phyloP scores from a whole-genome alignment of 208 protist genomes.

The Ichthyophonus hoferi region DNA sequence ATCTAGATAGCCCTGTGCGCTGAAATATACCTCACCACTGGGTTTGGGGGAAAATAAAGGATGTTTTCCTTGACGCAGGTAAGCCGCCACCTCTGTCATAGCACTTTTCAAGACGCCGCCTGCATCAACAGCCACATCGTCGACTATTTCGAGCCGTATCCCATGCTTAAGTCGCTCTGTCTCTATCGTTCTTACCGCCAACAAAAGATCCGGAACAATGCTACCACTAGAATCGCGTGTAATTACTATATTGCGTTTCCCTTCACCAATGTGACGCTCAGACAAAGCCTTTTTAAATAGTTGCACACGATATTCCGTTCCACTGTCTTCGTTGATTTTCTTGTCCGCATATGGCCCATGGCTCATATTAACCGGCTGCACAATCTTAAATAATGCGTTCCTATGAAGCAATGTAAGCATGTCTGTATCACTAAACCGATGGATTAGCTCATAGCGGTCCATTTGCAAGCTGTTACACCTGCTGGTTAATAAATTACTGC shows the following conservation, averaged over 20 bases:
- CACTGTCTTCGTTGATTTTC: not conserved
- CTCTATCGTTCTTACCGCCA: not conserved
- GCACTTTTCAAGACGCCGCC: slow-evolving; percentile 14
- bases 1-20: not conserved
- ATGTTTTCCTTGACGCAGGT: not conserved
- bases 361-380: not conserved
- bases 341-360: not conserved
- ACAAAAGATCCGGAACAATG: not conserved
- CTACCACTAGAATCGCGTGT: not conserved
- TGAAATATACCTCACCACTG: slow-evolving; percentile 18
- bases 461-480: too few species aligned
- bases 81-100: not conserved
- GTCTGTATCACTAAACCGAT: not conserved
- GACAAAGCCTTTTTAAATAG: not conserved
- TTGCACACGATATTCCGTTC: not conserved
- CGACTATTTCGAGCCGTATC: not conserved
- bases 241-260: not conserved
- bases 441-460: too few species aligned
- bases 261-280: not conserved
- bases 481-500: too few species aligned
- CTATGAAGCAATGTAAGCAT: not conserved
- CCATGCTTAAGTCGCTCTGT: not conserved
- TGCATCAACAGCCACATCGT: not conserved
- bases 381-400: not conserved
- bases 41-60: not conserved